Evolutionary conservation across 2,329 filamentous ascomycete species (phyloP), one percentile per base, ranked within the genome.

Genomic region (Fusarium sp.): DNA sequence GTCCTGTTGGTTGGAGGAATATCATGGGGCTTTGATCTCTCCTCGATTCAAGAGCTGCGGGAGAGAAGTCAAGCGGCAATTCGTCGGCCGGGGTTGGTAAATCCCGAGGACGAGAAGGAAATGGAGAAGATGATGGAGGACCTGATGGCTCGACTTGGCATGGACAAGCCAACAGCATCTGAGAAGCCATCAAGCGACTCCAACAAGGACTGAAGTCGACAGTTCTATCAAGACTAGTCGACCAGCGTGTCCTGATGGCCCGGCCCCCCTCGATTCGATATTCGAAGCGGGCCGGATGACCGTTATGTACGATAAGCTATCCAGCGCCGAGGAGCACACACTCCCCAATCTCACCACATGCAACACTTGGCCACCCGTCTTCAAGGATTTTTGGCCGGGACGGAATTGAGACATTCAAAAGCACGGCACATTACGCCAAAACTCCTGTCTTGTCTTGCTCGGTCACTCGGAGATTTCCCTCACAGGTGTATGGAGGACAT

Each of bases 21-120:
- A 13, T 86, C 94, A 71, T 97, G 93, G 88, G 91, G 90, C 1
- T 90, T 97, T 69, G 93, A 98, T 81, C 89, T 98, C 38, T 91
- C 91, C 79, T 88, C 86, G 54, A 63, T 95, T 45, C 89, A 90
- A 5, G 93, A 95, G 78, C 83, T 95, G 80, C 85, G 89, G 79
- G 80, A 74, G 57, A 84, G 84, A 77, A 87, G 90, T n/a, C 84
- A 84, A 67, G 81, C 81, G 69, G 83, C 84, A 50, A 75, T 69
- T 76, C 77, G 65, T 83, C 89, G 78, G 81, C 74, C 71, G 4
- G 79, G 80, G 4, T 67, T 73, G 33, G 71, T 80, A 13, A 78
- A 79, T 29, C 75, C 86, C 71, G 86, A 88, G 78, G 87, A 89
- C 66, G 89, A 93, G 84, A 83, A 86, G 75, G 87, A 92, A 78